Conservation (phyloP, 805 yeast genomes). For the Candida sithepensis region DNA sequence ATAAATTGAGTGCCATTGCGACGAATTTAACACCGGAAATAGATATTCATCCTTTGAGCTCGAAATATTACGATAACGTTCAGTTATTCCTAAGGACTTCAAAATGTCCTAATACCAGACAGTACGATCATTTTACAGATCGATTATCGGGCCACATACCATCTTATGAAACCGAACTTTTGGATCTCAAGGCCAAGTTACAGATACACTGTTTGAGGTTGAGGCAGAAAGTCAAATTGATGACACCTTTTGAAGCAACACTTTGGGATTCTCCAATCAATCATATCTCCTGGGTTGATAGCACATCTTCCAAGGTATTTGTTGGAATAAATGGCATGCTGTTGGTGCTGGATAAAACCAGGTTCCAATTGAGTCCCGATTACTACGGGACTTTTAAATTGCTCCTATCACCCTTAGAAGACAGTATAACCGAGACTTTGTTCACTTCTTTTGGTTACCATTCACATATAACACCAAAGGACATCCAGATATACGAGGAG, state of each 20-base stretch:
- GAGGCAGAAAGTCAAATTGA: background rate
- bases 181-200: background rate
- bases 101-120: background rate
- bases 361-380: background rate
- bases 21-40: background rate
- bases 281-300: slow-evolving; percentile 1
- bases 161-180: background rate
- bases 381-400: background rate
- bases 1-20: background rate
- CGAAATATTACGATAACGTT: background rate
- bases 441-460: no score
- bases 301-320: background rate
- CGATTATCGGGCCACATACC: background rate
- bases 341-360: background rate
- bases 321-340: background rate
- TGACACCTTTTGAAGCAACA: no score
- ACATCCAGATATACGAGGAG: no score
- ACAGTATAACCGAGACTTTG: no score
- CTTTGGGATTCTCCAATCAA: no score
- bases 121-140: background rate
- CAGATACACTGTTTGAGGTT: background rate
- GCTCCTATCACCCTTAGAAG: no score
- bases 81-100: background rate
- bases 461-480: no score
- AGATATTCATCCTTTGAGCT: background rate